phyloP scores from a whole-genome alignment of 169 alveolate species.

The Toxoplasma gondii region DNA sequence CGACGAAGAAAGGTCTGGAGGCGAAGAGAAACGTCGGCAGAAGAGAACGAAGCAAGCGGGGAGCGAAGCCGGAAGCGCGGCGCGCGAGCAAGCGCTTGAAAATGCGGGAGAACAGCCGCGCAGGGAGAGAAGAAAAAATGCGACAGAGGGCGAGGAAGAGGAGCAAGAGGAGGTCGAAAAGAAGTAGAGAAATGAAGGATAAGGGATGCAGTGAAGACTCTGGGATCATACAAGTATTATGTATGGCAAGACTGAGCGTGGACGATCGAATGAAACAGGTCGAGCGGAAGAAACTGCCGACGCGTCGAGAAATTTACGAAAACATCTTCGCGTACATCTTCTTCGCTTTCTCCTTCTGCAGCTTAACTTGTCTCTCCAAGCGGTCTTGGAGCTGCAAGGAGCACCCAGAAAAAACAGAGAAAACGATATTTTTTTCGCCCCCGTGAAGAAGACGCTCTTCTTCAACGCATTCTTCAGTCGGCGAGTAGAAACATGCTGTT shows the following conservation, averaged over 20 bases:
- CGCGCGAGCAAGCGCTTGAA: background rate
- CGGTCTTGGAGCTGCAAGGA: background rate
- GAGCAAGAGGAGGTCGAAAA: background rate
- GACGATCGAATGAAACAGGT: too few species aligned
- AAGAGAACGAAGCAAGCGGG: background rate
- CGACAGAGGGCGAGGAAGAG: background rate
- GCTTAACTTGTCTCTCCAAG: background rate
- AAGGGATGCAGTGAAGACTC: too few species aligned
- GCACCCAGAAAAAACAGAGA: background rate
- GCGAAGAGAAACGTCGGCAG: background rate
- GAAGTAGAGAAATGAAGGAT: too few species aligned
- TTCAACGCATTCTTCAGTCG: too few species aligned
- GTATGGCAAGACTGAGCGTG: too few species aligned
- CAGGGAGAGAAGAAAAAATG: too few species aligned
- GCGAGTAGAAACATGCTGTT: too few species aligned
- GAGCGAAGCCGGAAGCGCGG: background rate
- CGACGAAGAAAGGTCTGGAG: background rate
- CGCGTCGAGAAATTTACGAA: background rate
- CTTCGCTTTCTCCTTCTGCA: constrained; percentile 36
- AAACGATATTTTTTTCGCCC: background rate
- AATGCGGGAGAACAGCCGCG: background rate
- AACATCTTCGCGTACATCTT: constrained; percentile 32
- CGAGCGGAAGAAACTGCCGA: too few species aligned
- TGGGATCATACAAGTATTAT: too few species aligned
- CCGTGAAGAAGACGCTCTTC: too few species aligned